These are phyloP conservation scores for Diaporthe australafricana DNA, from an alignment of 2,329 filamentous ascomycete genomes.

Conservation along the genomic window DNA sequence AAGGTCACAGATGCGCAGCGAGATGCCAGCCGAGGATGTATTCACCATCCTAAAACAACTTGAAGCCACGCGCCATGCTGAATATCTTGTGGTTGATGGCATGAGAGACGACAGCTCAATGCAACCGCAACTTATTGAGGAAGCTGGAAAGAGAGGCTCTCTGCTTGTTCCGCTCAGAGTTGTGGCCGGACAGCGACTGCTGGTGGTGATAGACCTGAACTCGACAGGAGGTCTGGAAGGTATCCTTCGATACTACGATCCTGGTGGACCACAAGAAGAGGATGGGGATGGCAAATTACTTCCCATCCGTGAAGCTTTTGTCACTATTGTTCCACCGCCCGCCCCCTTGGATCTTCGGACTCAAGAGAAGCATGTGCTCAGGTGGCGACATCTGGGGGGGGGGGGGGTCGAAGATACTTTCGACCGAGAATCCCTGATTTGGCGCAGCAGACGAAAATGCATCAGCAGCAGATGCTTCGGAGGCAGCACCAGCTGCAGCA, in stretches of 20 bases:
- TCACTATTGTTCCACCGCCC: background rate
- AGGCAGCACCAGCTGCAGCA: too few relatives aligned
- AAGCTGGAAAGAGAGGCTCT: background rate
- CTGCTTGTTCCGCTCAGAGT: background rate
- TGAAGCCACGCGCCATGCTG: background rate
- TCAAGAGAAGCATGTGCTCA: too few relatives aligned
- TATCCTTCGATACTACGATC: slow-evolving; percentile 13
- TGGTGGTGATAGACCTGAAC: slow-evolving; percentile 11
- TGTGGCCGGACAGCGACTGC: background rate
- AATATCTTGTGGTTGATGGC: slow-evolving; percentile 18
- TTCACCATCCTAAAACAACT: slow-evolving; percentile 22
- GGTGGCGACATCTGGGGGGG: too few relatives aligned
- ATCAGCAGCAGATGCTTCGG: too few relatives aligned
- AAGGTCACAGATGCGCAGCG: too few relatives aligned
- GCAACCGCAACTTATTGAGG: background rate
- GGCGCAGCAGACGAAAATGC: too few relatives aligned
- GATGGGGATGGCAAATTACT: background rate
- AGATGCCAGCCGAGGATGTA: too few relatives aligned
- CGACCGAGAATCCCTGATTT: too few relatives aligned
- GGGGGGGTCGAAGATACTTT: too few relatives aligned
- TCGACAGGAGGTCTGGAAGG: background rate
- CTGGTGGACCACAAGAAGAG: background rate
- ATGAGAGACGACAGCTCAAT: background rate
- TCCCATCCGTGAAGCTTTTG: background rate
- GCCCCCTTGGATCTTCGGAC: too few relatives aligned